Evolutionary conservation across 2,329 filamentous ascomycete genomes (phyloP), one percentile per base, ranked within the genome.

Genomic region (Botrytis tulipae): DNA sequence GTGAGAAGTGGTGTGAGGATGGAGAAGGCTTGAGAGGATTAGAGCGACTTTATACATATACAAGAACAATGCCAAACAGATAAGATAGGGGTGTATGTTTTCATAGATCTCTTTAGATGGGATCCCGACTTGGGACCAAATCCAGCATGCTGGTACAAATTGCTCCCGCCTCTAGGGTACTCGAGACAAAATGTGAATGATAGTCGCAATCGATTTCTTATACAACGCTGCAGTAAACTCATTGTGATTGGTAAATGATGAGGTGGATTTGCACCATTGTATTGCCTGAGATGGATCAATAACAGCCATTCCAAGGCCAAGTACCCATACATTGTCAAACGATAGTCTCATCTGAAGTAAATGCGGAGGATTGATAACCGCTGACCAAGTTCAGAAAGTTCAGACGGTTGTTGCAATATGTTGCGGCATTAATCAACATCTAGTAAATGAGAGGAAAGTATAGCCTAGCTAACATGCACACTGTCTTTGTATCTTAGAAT

Each of bases 131-230:
- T 61, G 35, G 48, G 16, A 16, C 22, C 66, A 57, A 29, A 44
- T 20, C 35, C 68, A 44, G 25, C 25, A n/a, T 12, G 16, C 25
- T 14, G 32, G 40, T 29, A 32, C 35, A 57, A 32, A 54, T 29
- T 61, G 12, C 22, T 35, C 42, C 20, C 29, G 14, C 35, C 6
- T 25, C 44, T 16, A 18, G 40, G 10, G 14, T 54, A 35, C 37
- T 37, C 40, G 54, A 70, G 54, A 70, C 68, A 32, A 20, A 12
- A 32, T 70, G 10, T 70, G 68, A 70, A 60, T 61, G 54, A 70
- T 61, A 60, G 10, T 37, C 29, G 37, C 2, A 63, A 20, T 20
- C 7, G 29, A 48, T 51, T 48, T 61, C 68, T 22, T 59, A 18
- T n/a, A 25, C 42, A 44, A n/a, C 4, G n/a, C 37, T 61, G 40